Evolutionary conservation across 2,329 filamentous ascomycete genomes (phyloP).

Genomic region (Clonostachys sp.): DNA sequence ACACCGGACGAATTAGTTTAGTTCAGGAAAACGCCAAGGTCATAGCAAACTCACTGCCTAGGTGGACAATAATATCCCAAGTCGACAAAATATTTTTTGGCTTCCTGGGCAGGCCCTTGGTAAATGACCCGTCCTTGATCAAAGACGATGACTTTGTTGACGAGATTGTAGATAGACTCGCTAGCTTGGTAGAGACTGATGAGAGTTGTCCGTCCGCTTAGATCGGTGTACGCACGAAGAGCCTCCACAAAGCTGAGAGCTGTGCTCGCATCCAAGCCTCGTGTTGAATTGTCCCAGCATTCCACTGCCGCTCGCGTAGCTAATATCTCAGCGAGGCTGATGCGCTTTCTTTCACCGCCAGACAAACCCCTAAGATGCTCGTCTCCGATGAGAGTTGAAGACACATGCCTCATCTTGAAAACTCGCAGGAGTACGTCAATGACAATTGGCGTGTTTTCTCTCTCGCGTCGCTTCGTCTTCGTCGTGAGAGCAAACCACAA

Average conservation of each 20-base stretch:
- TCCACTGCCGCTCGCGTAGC: conserved; percentile 69
- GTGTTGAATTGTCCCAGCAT: conserved; percentile 76
- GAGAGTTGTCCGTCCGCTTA: conserved; percentile 55
- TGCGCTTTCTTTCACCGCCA: conserved; percentile 76
- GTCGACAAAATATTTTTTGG: conserved; percentile 61
- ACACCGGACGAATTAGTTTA: too few species aligned
- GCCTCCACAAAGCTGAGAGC: conserved; percentile 73
- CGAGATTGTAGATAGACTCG: conserved; percentile 40
- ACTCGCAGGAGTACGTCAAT: too few species aligned
- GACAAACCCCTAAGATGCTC: conserved; percentile 68
- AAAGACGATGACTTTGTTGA: conserved; percentile 79
- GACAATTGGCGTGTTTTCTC: too few species aligned
- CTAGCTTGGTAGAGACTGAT: conserved; percentile 37
- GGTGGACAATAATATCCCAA: conserved; percentile 67
- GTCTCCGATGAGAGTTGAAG: conserved; percentile 68
- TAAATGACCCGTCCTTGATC: conserved; percentile 65
- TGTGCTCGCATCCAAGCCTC: conserved; percentile 73
- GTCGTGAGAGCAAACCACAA: conserved; percentile 69
- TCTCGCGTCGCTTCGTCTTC: conserved; percentile 32
- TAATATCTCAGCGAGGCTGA: conserved; percentile 73
- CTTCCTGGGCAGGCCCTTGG: conserved; percentile 57
- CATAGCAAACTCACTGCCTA: conserved; percentile 39
- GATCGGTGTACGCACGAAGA: conserved; percentile 69
- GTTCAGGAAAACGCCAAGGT: too few species aligned
- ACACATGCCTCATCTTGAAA: too few species aligned